phyloP scores from a whole-genome alignment of 306 rosid species.

The Vigna angularis region DNA sequence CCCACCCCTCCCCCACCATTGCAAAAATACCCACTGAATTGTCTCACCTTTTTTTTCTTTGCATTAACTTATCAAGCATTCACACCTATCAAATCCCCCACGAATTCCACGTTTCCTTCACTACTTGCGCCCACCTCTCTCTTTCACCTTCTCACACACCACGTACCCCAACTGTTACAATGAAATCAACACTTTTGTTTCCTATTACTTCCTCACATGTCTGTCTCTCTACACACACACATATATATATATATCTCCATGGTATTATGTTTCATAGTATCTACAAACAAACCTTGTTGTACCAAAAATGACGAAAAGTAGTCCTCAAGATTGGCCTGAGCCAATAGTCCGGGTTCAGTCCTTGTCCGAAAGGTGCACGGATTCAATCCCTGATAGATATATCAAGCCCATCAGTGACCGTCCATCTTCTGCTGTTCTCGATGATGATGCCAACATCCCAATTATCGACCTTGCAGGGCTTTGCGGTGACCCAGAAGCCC shows the following conservation, averaged over 20 bases:
- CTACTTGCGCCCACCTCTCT: constrained; percentile 1
- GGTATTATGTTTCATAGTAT: background rate
- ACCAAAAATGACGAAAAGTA: constrained; percentile 27
- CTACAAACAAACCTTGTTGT: background rate
- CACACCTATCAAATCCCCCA: constrained; percentile 25
- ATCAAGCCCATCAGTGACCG: constrained; percentile 68
- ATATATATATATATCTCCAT: background rate
- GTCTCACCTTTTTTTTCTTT: background rate
- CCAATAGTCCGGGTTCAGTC: constrained; percentile 85
- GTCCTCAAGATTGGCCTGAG: constrained; percentile 81
- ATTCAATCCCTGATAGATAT: constrained; percentile 68
- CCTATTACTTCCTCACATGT: constrained; percentile 10
- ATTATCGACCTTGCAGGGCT: constrained; percentile 62
- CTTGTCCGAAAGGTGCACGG: constrained; percentile 59
- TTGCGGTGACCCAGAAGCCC: background rate
- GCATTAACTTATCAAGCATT: constrained; percentile 6
- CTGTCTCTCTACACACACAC: no score
- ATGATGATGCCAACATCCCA: constrained; percentile 59
- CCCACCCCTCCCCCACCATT: background rate
- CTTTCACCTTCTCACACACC: background rate
- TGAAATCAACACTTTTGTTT: background rate
- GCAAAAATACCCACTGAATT: constrained; percentile 28
- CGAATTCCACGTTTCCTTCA: constrained; percentile 47
- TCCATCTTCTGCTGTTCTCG: constrained; percentile 34
- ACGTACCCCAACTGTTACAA: constrained; percentile 14